Evolutionary conservation across 2,329 filamentous ascomycete species (phyloP).

Genomic region (Fusarium haematococcum): DNA sequence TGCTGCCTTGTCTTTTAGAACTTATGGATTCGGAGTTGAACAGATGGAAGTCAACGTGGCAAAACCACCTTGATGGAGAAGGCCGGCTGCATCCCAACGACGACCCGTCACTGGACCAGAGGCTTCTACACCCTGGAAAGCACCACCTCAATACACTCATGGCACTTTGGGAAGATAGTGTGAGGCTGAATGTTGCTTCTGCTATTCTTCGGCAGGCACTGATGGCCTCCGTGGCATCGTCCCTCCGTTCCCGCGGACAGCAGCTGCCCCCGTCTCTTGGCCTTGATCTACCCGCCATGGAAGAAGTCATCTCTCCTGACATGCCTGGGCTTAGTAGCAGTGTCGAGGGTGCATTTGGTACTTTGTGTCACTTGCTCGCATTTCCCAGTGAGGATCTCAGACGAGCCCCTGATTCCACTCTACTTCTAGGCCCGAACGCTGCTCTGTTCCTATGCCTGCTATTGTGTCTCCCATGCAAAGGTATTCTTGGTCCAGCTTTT

Average conservation of each 20-base stretch:
- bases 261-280: not conserved
- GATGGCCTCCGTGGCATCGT: not conserved
- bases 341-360: constrained; percentile 10
- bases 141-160: constrained; percentile 2
- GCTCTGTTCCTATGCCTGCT: constrained; percentile 25
- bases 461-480: constrained; percentile 24
- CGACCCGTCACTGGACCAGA: not conserved
- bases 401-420: constrained; percentile 20
- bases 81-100: not conserved
- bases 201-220: constrained; percentile 1
- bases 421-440: constrained; percentile 27
- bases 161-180: constrained; percentile 29
- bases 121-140: constrained; percentile 6
- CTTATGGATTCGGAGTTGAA: constrained; percentile 18
- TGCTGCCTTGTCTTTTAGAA: constrained; percentile 17
- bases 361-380: constrained; percentile 15
- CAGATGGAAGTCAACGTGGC: constrained; percentile 13
- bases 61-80: constrained; percentile 1
- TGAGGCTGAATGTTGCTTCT: constrained; percentile 26
- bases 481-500: constrained; percentile 24
- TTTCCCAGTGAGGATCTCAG: constrained; percentile 23
- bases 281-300: constrained; percentile 5
- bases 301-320: constrained; percentile 10
- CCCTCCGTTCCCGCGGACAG: not conserved
- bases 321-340: constrained; percentile 9